Base-by-base conservation (phyloP, 2,329 filamentous ascomycete genomes). In the Talaromyces pinophilus region DNA sequence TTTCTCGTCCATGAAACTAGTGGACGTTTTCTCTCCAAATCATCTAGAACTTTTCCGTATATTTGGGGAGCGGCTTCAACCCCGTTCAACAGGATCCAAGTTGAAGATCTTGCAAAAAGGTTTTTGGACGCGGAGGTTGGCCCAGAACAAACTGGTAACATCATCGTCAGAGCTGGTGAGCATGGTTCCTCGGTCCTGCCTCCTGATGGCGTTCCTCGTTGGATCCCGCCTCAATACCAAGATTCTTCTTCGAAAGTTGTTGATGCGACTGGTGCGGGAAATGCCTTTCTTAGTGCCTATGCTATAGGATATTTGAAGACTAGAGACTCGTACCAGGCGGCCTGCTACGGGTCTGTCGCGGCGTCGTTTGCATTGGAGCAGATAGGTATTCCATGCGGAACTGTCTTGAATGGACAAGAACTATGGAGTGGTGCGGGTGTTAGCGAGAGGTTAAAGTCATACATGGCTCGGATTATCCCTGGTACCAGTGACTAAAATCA, bases 201-300 rank as follows among this genome's bases (percentile, higher is more conserved):
- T n/a, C n/a, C 30, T 19, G 22, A 52, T 52, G 13, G 6, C 19
- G 35, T 50, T 40, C 30, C 22, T 52, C n/a, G 25, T 28, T 62
- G 60, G 60, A 8, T 62, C 1, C 46, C 19, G 2, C 42, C 60
- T 7, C 40, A 25, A 40, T 28, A 52, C 52, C 19, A 28, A 4
- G 44, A n/a, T 11, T 25, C 33, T 13, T 38, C 28, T 62, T 28
- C 35, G 5, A 71, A 68, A 15, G 69, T 79, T 0, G 69, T 79
- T 22, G 77, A 80, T 64, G 70, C 76, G 1, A 79, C 78, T 30
- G 76, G 77, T 0, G 77, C 75, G 0, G 77, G 78, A 2, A 79
- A 79, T 63, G 72, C 77, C 0, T 79, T 79, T 52, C 68, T 79
- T 3, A 77, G 77, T 7, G 76, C 73, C 0, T 74, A 74, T 61